Conservation (phyloP, 2,329 filamentous ascomycete genomes). For the Sphaerulina vaccinii region DNA sequence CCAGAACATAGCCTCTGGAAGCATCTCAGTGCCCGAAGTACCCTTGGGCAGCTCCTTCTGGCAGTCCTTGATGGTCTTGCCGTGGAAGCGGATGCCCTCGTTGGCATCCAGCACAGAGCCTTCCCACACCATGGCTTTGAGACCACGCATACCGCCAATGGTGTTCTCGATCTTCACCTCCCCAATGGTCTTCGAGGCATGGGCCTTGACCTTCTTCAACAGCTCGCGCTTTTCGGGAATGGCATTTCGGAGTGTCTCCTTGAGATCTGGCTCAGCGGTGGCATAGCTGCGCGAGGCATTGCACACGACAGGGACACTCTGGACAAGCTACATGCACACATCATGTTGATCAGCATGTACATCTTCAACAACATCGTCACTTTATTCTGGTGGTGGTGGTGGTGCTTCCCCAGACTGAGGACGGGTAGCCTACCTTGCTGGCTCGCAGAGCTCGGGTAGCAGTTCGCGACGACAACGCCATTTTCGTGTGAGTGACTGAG, state of each 20-base stretch:
- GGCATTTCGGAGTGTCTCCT: constrained; percentile 75
- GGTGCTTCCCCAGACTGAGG: neutral
- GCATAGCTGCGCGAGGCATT: constrained; percentile 60
- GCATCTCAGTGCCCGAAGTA: constrained; percentile 88
- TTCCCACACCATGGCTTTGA: constrained; percentile 99
- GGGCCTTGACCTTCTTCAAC: constrained; percentile 87
- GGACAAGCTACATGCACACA: constrained; percentile 27
- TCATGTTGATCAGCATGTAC: neutral
- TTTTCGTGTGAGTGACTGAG: constrained; percentile 35
- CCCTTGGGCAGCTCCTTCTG: constrained; percentile 92
- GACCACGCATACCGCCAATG: constrained; percentile 88
- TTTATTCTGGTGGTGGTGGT: neutral
- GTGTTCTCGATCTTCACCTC: constrained; percentile 93
- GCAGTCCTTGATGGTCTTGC: constrained; percentile 96
- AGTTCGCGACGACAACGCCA: constrained; percentile 65
- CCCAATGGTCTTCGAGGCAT: constrained; percentile 78
- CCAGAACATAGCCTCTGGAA: constrained; percentile 99
- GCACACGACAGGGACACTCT: constrained; percentile 23
- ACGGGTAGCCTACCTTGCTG: constrained; percentile 55
- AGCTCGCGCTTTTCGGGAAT: constrained; percentile 94
- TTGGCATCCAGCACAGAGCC: constrained; percentile 94
- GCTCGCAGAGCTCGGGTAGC: constrained; percentile 63
- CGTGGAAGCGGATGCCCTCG: constrained; percentile 97
- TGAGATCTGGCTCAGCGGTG: constrained; percentile 81
- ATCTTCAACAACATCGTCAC: too few relatives aligned